Evolutionary conservation across 768 basidiomycete species (phyloP), one percentile per base, ranked within the genome.

Genomic region (Rhodotorula babjevae): DNA sequence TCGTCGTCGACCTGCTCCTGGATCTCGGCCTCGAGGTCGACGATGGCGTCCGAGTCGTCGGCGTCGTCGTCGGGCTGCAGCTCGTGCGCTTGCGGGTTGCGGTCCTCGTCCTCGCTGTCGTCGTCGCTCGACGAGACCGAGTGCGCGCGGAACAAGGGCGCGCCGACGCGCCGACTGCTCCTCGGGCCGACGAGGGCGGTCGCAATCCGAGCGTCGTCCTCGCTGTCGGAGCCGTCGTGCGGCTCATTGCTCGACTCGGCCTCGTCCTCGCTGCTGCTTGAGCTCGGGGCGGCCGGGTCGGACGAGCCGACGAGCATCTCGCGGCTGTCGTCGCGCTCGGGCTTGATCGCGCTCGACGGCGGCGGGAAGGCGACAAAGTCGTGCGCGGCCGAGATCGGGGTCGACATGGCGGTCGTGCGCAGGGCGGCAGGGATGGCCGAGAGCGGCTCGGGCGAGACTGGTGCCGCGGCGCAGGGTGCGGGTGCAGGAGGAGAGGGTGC

Each of bases 401-500:
- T 53, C 52, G 27, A 10, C 2, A 27, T 29, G 23, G 27, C 52
- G 21, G 19, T 7, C 5, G 49, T 21, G 23, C 49, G 49, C 19
- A 50, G 49, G 4, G 21, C 49, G 21, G 49, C 49, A 25, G 53
- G n/a, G n/a, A 55, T 7, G 29, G 53, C 31, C n/a, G 53, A n/a
- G n/a, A 31, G 53, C 11, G 53, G 27, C n/a, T 23, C 29, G n/a
- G 60, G 36, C 21, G 40, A 25, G 42, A 27, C 10, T 2, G 36
- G 36, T 42, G 59, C 36, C 2, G 59, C 14, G 33, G 57, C 29
- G n/a, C n/a, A n/a, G 3, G 27, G 55, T n/a, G 60, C 18, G 31
- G 60, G 11, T 84, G 82, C 0, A 82, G 80, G 33, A 88, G 82
- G 27, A n/a, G n/a, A n/a, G 86, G 84, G 31, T 83, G 83, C 69